These are phyloP conservation scores for Hyphodiscus hymeniophilus DNA, from an alignment of 495 filamentous ascomycete genomes.

Conservation along the genomic window DNA sequence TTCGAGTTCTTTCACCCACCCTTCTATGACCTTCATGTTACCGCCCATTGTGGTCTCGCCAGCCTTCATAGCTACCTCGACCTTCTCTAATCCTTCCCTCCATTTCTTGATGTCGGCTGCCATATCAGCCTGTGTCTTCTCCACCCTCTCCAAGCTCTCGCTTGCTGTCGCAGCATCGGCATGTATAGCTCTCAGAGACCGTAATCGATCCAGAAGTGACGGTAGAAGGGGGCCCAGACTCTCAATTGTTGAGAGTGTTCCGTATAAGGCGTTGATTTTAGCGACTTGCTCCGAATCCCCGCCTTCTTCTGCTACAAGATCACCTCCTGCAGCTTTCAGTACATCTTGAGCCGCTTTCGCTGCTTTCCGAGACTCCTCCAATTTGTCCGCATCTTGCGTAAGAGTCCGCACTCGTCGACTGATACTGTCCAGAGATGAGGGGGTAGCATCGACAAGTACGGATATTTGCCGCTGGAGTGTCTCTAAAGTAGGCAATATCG, in stretches of 20 bases:
- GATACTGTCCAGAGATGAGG: slow-evolving; percentile 64
- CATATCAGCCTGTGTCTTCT: slow-evolving; percentile 77
- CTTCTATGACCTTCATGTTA: slow-evolving; percentile 75
- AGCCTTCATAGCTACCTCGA: slow-evolving; percentile 64
- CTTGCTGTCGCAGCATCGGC: slow-evolving; percentile 79
- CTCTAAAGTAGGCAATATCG: slow-evolving; percentile 74
- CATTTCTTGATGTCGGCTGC: slow-evolving; percentile 74
- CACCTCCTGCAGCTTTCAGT: slow-evolving; percentile 37
- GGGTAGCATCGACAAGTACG: slow-evolving; percentile 54
- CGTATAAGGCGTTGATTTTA: slow-evolving; percentile 90
- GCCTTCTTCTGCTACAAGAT: slow-evolving; percentile 19
- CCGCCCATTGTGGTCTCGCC: slow-evolving; percentile 59
- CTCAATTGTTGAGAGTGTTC: slow-evolving; percentile 82
- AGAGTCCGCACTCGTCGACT: slow-evolving; percentile 65
- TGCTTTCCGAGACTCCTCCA: slow-evolving; percentile 62
- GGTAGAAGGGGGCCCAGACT: slow-evolving; percentile 78
- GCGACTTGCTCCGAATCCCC: slow-evolving; percentile 58
- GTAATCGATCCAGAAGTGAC: slow-evolving; percentile 72
- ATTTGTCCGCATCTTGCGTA: slow-evolving; percentile 68
- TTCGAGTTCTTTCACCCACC: slow-evolving; percentile 84
- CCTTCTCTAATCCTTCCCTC: slow-evolving; percentile 70
- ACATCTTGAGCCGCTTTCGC: slow-evolving; percentile 60
- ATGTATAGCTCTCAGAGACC: slow-evolving; percentile 78
- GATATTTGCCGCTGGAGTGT: slow-evolving; percentile 63
- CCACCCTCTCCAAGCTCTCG: slow-evolving; percentile 66